Base-by-base conservation (phyloP, 306 rosid genomes). In the Fragaria vesca region DNA sequence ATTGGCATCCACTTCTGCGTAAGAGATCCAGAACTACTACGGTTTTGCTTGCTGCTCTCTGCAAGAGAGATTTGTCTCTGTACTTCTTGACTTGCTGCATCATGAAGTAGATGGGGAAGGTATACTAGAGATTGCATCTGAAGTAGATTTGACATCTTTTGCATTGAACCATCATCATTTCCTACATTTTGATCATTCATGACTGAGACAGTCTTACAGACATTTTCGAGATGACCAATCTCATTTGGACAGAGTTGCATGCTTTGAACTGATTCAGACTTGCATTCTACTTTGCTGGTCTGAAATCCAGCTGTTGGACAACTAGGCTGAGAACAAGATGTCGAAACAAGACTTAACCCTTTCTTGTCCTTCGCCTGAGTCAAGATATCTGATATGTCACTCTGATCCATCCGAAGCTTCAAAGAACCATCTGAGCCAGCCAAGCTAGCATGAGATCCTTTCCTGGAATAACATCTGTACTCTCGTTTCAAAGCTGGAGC, bases 1-100 rank as follows among this genome's bases (percentile, higher is more conserved):
- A 81, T 77, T 8, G 97, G 97, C 81, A 93, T 84, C 95, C 98
- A 89, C 81, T 87, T 91, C 87, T 88, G 92, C 46, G 80, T 83
- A 57, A 80, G 60, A 73, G 88, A 81, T 71, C 88, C 87, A 80
- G 82, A 85, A 61, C 83, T 81, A 69, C 84, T 66, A 61, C 55
- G 82, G 80, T 42, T 85, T 80, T 81, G 90, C 58, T 76, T 81
- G 62, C 78, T 78, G 83, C 32, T 74, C 55, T 88, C 94, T 24
- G 60, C 83, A 73, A 80, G 69, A 76, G 86, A 62, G 69, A 78
- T 86, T 81, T 82, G 90, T 80, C 79, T 85, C 76, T 77, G 81
- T 28, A 75, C 71, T 45, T 71, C 83, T 84, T 78, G 90, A 78
- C 52, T 71, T 68, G 65, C 79, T 69, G 84, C 83, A 61, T 84